These are phyloP conservation scores for Saccharomyces uvarum DNA, from an alignment of 1,139 yeast species.

Conservation along the genomic window DNA sequence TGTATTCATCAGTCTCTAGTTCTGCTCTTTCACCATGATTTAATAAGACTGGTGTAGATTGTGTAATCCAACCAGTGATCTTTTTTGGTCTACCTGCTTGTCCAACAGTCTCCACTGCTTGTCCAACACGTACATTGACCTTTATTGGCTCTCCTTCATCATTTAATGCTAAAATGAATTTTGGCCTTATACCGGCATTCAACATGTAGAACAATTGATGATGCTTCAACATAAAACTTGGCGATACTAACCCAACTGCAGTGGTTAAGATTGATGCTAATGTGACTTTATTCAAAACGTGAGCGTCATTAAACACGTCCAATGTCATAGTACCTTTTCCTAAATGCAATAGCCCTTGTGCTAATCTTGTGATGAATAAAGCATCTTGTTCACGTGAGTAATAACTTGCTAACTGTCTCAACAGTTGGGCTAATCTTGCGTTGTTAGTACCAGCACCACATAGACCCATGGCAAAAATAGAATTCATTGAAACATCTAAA, in stretches of 20 bases:
- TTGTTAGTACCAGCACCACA: conserved; percentile 98
- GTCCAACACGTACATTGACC: conserved; percentile 96
- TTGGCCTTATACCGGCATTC: conserved; percentile 85
- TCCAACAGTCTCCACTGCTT: conserved; percentile 97
- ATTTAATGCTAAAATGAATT: conserved; percentile 88
- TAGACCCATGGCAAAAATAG: conserved; percentile 93
- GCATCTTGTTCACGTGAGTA: conserved; percentile 88
- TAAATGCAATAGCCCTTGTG: conserved; percentile 89
- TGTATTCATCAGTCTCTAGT: conserved; percentile 80
- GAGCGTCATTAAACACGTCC: conserved; percentile 86
- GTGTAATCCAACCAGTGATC: conserved; percentile 99
- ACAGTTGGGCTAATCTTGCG: conserved; percentile 91
- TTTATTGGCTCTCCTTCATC: conserved; percentile 82
- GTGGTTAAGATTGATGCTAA: conserved; percentile 86
- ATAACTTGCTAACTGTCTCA: conserved; percentile 90
- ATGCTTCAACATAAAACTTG: conserved; percentile 57
- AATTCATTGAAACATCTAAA: conserved; percentile 87
- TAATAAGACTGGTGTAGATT: conserved; percentile 89
- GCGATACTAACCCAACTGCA: conserved; percentile 77
- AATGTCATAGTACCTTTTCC: conserved; percentile 90
- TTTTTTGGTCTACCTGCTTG: conserved; percentile 99
- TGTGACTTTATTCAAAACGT: conserved; percentile 78
- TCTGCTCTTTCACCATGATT: conserved; percentile 96
- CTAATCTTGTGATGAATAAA: conserved; percentile 84
- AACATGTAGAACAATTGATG: conserved; percentile 79